Evolutionary conservation across 225 moss, liverwort and hornwort genomes (phyloP).

Genomic region (Neckera pumila): DNA sequence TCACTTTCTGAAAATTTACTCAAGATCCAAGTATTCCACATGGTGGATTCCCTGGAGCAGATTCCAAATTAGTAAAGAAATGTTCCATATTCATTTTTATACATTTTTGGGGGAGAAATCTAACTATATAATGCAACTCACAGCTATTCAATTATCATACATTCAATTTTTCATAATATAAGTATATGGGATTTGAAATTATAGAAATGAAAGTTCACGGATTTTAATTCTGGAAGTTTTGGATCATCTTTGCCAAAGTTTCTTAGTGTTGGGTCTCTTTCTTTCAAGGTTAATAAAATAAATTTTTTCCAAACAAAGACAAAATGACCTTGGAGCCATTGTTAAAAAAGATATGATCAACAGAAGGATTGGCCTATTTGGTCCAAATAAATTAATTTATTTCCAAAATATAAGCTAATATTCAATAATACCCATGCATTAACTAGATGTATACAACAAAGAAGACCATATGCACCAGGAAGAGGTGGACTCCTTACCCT

Average conservation of each 20-base stretch:
- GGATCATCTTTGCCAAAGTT: neutral
- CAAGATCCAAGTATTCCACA: neutral
- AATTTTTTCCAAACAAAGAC: too few species aligned
- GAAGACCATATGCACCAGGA: too few species aligned
- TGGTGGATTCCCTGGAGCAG: neutral
- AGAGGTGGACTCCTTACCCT: too few species aligned
- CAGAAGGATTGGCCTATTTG: neutral
- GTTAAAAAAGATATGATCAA: neutral
- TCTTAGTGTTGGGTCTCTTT: accelerated
- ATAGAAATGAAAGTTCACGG: accelerated
- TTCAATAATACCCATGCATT: too few species aligned
- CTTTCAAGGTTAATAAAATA: neutral
- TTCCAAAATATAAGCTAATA: too few species aligned
- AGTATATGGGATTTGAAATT: neutral
- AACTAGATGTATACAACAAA: too few species aligned
- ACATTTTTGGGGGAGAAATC: neutral
- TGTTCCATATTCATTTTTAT: too few species aligned
- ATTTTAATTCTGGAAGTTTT: neutral
- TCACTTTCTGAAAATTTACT: neutral
- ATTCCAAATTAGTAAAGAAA: neutral
- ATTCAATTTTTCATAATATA: too few species aligned
- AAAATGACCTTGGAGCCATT: neutral
- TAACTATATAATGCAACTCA: neutral
- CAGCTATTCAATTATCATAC: neutral
- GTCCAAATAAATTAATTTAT: neutral